These are phyloP conservation scores for Saussurea involucrata DNA, from an alignment of 129 eudicot species.

Conservation along the genomic window DNA sequence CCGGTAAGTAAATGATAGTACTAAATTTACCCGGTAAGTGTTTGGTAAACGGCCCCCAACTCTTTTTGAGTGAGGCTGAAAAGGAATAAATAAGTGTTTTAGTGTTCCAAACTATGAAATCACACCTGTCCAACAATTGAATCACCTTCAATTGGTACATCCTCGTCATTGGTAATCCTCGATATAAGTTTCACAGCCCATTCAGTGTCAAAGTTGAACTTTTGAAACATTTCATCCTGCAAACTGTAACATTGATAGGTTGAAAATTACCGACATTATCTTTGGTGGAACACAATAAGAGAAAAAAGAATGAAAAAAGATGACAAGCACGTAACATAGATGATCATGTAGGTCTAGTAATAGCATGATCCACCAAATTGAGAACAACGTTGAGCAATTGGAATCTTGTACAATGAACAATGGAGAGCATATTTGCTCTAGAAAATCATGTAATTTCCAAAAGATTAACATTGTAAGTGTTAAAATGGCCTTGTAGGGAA, in stretches of 20 bases:
- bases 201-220: slow-evolving; percentile 89
- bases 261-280: background rate
- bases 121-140: slow-evolving; percentile 77
- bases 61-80: background rate
- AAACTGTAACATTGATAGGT: slow-evolving; percentile 52
- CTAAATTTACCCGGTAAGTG: too few species aligned
- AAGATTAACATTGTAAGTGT: background rate
- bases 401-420: background rate
- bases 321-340: background rate
- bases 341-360: background rate
- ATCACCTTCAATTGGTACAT: slow-evolving; percentile 81
- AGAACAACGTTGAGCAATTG: background rate
- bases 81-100: background rate
- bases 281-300: background rate
- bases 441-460: background rate
- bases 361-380: background rate
- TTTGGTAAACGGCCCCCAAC: too few species aligned
- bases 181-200: slow-evolving; percentile 97
- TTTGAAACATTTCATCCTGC: slow-evolving; percentile 99
- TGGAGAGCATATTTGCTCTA: background rate
- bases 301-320: background rate
- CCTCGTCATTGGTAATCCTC: slow-evolving; percentile 74
- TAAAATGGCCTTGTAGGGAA: background rate
- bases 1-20: too few species aligned
- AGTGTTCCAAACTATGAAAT: background rate